These are phyloP conservation scores for Gossypium raimondii DNA, from an alignment of 345 rosid species.

Conservation along the genomic window DNA sequence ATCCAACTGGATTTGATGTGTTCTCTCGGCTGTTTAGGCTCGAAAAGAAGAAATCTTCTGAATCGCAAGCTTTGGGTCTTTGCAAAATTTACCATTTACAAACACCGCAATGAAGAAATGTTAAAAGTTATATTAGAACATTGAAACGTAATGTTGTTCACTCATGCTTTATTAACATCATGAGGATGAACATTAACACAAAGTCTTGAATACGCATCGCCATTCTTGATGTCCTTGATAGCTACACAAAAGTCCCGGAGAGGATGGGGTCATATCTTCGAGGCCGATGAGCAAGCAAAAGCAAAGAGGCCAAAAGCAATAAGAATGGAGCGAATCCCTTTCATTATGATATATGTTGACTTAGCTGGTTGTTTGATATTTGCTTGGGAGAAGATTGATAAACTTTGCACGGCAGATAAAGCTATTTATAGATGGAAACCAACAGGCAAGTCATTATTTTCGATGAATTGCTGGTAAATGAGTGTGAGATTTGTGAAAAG, in stretches of 20 bases:
- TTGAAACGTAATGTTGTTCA: no score
- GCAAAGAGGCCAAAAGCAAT: not conserved
- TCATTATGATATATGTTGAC: not conserved
- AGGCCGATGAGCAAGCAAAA: not conserved
- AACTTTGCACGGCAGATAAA: not conserved
- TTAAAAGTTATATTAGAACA: not conserved
- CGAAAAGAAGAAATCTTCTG: conserved; percentile 22
- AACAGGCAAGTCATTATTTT: not conserved
- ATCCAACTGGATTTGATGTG: conserved; percentile 12
- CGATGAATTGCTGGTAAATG: not conserved
- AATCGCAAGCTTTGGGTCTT: conserved; percentile 7
- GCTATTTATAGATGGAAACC: not conserved
- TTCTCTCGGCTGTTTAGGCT: conserved; percentile 17
- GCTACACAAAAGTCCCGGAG: conserved; percentile 8
- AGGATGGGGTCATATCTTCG: conserved; percentile 3
- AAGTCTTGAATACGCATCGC: not conserved
- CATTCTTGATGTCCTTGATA: not conserved
- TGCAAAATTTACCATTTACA: conserved; percentile 18
- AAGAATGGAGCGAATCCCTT: not conserved
- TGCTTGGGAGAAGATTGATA: not conserved
- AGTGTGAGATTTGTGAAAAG: no score
- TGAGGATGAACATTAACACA: no score
- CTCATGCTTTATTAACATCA: no score
- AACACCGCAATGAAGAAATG: conserved; percentile 4
- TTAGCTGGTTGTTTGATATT: not conserved